Conservation (phyloP, 768 basidiomycete species). For the Harrya chromipes region DNA sequence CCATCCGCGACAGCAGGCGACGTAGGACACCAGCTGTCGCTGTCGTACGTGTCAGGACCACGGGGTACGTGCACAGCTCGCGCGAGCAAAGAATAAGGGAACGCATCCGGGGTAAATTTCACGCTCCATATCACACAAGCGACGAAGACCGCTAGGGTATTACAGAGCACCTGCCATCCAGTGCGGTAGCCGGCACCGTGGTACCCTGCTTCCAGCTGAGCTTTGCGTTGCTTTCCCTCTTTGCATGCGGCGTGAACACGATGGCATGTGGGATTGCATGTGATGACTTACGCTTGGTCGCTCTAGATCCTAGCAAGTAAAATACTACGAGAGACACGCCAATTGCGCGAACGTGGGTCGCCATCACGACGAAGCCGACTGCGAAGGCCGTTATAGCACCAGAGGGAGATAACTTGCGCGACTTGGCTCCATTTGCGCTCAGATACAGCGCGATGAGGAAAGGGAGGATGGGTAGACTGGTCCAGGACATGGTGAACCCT, state of each 20-base stretch:
- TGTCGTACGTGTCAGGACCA: slow-evolving; percentile 32
- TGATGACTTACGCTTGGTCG: slow-evolving; percentile 67
- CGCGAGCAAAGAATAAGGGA: slow-evolving; percentile 35
- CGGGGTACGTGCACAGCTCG: slow-evolving; percentile 9
- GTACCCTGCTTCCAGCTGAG: slow-evolving; percentile 73
- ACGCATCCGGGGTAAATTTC: slow-evolving; percentile 45
- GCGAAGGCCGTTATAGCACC: slow-evolving; percentile 77
- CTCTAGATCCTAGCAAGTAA: slow-evolving; percentile 76
- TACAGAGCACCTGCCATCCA: slow-evolving; percentile 81
- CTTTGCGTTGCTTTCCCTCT: slow-evolving; percentile 77
- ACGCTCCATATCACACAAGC: slow-evolving; percentile 65
- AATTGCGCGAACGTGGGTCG: slow-evolving; percentile 62
- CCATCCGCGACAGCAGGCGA: slow-evolving; percentile 42
- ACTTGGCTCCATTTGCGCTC: slow-evolving; percentile 66
- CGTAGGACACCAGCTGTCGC: slow-evolving; percentile 60
- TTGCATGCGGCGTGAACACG: background rate
- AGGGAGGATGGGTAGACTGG: slow-evolving; percentile 39
- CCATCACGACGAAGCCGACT: slow-evolving; percentile 72
- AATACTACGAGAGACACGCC: slow-evolving; percentile 69
- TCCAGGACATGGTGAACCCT: slow-evolving; percentile 14
- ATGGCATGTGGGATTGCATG: background rate
- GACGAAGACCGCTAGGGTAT: slow-evolving; percentile 62
- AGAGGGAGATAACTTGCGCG: slow-evolving; percentile 69
- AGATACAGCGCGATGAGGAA: slow-evolving; percentile 51
- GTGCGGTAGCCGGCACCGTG: slow-evolving; percentile 70